Evolutionary conservation across 306 rosid genomes (phyloP).

Genomic region (Myrica gale): DNA sequence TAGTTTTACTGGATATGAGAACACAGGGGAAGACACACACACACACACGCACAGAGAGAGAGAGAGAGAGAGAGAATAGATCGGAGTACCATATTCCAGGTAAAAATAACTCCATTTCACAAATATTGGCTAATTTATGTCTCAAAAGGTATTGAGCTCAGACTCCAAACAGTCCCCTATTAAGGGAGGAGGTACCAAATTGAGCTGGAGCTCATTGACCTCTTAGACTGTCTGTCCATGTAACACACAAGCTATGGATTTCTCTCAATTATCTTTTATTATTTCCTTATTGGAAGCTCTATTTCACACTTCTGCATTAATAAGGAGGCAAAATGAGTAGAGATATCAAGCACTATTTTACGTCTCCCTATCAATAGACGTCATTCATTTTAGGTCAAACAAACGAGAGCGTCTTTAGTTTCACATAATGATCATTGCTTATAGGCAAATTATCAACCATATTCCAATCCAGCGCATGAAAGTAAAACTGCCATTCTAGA

Average conservation of each 20-base stretch:
- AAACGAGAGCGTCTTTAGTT: neutral
- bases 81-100: neutral
- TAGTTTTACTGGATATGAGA: neutral
- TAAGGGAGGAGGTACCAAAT: neutral
- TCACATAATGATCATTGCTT: neutral
- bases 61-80: neutral
- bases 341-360: neutral
- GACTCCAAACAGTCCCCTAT: neutral
- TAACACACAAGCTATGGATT: neutral
- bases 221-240: no score
- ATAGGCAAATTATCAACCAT: neutral
- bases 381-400: no score
- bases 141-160: no score
- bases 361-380: neutral
- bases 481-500: neutral
- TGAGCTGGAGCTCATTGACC: neutral
- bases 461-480: neutral
- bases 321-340: neutral
- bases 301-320: neutral
- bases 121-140: neutral
- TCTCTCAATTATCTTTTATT: neutral
- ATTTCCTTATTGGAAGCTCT: neutral
- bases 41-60: no score
- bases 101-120: neutral
- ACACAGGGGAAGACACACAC: no score